Conservation (phyloP, 2,329 filamentous ascomycete genomes). For the Fusarium pseudocircinatum region DNA sequence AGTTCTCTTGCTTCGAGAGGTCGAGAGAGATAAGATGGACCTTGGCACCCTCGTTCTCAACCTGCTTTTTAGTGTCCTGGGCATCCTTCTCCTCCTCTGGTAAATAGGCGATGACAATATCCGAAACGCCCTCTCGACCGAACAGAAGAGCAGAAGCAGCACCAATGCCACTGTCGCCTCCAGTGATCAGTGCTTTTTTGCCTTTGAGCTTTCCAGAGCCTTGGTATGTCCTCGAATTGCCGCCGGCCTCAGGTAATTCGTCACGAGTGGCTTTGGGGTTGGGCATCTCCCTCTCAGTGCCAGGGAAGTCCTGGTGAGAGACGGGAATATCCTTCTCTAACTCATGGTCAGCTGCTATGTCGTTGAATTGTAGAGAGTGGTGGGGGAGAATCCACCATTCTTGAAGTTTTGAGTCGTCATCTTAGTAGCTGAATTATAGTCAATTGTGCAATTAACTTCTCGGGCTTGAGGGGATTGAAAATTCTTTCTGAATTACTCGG, state of each 20-base stretch:
- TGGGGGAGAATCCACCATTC: conserved; percentile 18
- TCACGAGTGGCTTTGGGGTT: conserved; percentile 65
- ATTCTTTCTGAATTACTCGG: background rate
- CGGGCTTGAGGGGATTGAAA: background rate
- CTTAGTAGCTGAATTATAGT: background rate
- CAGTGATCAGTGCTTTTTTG: conserved; percentile 82
- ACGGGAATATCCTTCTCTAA: conserved; percentile 47
- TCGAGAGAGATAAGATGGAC: conserved; percentile 73
- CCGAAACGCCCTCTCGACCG: conserved; percentile 78
- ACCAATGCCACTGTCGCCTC: conserved; percentile 83
- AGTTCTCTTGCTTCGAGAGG: conserved; percentile 72
- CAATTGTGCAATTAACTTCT: background rate
- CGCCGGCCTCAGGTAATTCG: conserved; percentile 73
- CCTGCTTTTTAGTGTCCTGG: conserved; percentile 74
- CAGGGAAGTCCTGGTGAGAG: conserved; percentile 44
- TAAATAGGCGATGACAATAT: conserved; percentile 77
- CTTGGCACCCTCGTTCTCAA: conserved; percentile 73
- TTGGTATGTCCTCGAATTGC: conserved; percentile 75
- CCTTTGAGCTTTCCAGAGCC: conserved; percentile 79
- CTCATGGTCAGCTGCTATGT: conserved; percentile 40
- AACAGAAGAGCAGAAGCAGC: conserved; percentile 79
- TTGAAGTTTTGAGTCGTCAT: conserved; percentile 40
- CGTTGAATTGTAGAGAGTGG: background rate
- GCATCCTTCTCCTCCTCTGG: conserved; percentile 81
- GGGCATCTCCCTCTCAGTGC: conserved; percentile 44